A percentile compares a stretch with the other conserved stretches of the same genome.
Evolutionary conservation across 306 rosid genomes (phyloP).

Genomic region (Quercus ilex): DNA sequence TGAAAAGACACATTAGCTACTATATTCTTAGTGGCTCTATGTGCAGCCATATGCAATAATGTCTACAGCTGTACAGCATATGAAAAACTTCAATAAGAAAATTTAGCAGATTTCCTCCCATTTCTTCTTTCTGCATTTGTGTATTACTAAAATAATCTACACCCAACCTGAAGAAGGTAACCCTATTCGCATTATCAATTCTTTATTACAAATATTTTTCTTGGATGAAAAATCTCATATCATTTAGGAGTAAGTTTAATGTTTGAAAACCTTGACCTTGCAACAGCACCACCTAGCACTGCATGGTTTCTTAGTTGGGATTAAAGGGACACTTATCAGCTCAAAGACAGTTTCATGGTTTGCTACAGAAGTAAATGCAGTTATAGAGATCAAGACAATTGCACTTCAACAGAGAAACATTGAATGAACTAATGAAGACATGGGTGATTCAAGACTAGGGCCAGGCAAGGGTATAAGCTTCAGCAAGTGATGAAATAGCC

Average conservation of each 20-base stretch:
- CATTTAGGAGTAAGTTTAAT: background rate
- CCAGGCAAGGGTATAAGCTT: background rate
- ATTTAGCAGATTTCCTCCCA: background rate
- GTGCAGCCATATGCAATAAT: background rate
- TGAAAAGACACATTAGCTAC: constrained; percentile 10
- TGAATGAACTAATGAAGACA: background rate
- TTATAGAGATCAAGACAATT: background rate
- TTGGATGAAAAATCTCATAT: background rate
- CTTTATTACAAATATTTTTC: background rate
- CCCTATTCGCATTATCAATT: background rate
- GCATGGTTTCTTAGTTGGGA: background rate
- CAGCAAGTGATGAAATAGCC: background rate
- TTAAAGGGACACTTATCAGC: background rate
- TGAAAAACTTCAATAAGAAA: background rate
- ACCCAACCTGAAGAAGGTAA: background rate
- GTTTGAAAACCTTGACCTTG: background rate
- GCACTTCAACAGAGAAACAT: background rate
- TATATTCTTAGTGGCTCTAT: background rate
- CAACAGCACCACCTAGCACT: background rate
- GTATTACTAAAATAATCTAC: background rate
- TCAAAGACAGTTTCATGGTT: background rate
- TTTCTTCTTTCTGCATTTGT: background rate
- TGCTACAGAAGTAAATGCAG: background rate
- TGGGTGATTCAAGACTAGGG: background rate
- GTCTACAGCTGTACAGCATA: background rate